Evolutionary conservation across 176 grass and related monocot species (phyloP), one percentile per base, ranked within the genome.

Genomic region (Dactylis glomerata): DNA sequence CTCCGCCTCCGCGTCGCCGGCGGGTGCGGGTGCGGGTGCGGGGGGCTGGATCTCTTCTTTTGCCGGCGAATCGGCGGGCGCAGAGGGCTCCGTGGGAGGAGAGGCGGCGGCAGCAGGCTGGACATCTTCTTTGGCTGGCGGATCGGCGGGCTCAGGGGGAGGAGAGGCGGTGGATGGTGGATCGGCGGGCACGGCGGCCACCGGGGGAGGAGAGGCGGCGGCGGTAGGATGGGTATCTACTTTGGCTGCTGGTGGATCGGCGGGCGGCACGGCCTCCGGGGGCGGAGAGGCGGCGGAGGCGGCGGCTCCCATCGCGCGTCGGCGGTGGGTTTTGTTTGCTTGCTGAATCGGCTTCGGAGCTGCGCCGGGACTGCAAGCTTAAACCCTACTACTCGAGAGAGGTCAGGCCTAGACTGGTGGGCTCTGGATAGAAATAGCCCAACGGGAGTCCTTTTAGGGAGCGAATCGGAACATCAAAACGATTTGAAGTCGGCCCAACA

Each of bases 241-340:
- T 65, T 47, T 22, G 81, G 54, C 3, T 15, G 33, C 6, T 40
- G 37, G 51, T 22, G 63, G 40, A 28, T 20, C 19, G 27, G 72
- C 47, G 24, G 61, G 4, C 51, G 15, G 15, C 3, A 3, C 19
- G 50, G 55, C 20, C 44, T 64, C 78, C 54, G 28, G 28, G 14
- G 61, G 26, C 17, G 14, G 46, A 23, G 73, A 22, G 8, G 83
- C 76, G 33, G 79, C 10, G 23, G 88, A 31, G 56, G 80, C 84
- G 88, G 80, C 67, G 65, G 22, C 44, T 87, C 73, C 84, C 84
- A 90, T 90, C 36, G 63, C 33, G 49, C 49, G 49, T 52, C 49
- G 6, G 88, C 72, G 83, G 33, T 22, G 9, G 58, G 20, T n/a
- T 54, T 69, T 69, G 66, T 54, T 69, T 69, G 66, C 66, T 10